Conservation (phyloP, 345 rosid species). For the Euphorbia pulcherrima region DNA sequence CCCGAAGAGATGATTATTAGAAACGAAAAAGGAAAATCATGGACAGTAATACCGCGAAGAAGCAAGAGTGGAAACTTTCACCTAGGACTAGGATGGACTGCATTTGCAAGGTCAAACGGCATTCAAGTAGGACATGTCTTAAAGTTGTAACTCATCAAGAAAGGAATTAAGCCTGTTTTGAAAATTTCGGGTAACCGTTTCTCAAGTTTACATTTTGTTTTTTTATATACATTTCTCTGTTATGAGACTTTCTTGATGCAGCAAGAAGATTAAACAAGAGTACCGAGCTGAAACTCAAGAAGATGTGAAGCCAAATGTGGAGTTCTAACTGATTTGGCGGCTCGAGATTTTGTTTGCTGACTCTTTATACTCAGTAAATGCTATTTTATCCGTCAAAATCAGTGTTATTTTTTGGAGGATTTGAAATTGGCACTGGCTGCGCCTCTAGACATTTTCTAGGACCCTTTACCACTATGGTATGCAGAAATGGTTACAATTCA, state of each 20-base stretch:
- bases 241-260: background rate
- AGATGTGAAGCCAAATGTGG: background rate
- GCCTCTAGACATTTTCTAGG: too few relatives aligned
- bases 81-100: background rate
- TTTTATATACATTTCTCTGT: too few relatives aligned
- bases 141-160: background rate
- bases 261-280: background rate
- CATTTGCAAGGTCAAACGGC: conserved; percentile 3
- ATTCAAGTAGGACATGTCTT: background rate
- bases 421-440: too few relatives aligned
- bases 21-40: background rate
- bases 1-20: background rate
- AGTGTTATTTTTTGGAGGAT: too few relatives aligned
- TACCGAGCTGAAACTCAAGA: background rate
- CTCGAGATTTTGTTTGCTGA: too few relatives aligned
- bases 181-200: background rate
- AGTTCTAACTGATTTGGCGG: background rate
- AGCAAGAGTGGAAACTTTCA: background rate
- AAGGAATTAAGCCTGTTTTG: background rate
- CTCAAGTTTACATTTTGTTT: too few relatives aligned
- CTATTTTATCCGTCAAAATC: too few relatives aligned
- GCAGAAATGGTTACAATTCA: too few relatives aligned
- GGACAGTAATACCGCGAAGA: background rate
- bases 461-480: too few relatives aligned
- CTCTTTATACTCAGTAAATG: too few relatives aligned